These are phyloP conservation scores for Verticillium nubilum DNA, from an alignment of 2,329 filamentous ascomycete genomes.

Conservation along the genomic window DNA sequence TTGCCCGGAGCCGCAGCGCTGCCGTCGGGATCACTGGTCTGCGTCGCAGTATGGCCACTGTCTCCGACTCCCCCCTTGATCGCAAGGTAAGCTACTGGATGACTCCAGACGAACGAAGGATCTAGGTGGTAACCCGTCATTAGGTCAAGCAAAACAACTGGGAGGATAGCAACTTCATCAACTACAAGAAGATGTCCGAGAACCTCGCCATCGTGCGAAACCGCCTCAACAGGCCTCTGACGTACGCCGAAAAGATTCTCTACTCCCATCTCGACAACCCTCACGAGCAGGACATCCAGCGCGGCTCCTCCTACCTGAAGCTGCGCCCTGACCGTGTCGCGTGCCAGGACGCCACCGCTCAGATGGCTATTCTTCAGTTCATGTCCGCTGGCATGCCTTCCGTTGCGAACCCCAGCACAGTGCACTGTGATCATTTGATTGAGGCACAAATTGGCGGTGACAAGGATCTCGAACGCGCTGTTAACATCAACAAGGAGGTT, in stretches of 20 bases:
- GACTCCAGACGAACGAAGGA: background rate
- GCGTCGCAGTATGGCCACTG: slow-evolving; percentile 70
- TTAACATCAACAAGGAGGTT: slow-evolving; percentile 97
- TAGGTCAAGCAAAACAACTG: slow-evolving; percentile 91
- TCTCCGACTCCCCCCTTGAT: slow-evolving; percentile 79
- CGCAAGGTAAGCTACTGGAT: slow-evolving; percentile 62
- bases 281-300: slow-evolving; percentile 92
- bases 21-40: slow-evolving; percentile 53
- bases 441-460: slow-evolving; percentile 90
- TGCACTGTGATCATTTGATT: slow-evolving; percentile 99
- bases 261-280: slow-evolving; percentile 99
- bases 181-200: slow-evolving; percentile 99
- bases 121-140: background rate
- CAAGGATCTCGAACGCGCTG: slow-evolving; percentile 88
- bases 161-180: slow-evolving; percentile 96
- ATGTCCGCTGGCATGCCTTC: slow-evolving; percentile 97
- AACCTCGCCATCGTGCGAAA: slow-evolving; percentile 86
- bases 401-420: slow-evolving; percentile 89
- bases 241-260: slow-evolving; percentile 96
- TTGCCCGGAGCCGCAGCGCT: slow-evolving; percentile 56
- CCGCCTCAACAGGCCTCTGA: slow-evolving; percentile 88
- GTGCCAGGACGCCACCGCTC: slow-evolving; percentile 98
- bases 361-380: slow-evolving; percentile 99
- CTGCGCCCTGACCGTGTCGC: slow-evolving; percentile 95
- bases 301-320: slow-evolving; percentile 92